Conservation (phyloP, 192 early-diverging fungal genomes). For the Mycoemilia scoparia region DNA sequence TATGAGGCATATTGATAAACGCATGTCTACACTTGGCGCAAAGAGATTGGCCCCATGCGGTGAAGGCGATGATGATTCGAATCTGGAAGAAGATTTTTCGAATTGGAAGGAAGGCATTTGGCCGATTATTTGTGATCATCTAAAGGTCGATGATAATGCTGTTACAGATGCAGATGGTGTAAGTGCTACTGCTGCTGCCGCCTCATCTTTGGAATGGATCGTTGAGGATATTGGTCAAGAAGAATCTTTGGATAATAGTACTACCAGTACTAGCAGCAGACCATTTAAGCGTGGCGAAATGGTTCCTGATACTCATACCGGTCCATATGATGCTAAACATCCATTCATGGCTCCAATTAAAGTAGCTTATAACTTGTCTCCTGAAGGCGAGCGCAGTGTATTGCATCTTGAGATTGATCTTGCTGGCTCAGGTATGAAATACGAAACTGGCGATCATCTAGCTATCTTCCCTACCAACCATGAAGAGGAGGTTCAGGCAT, state of each 20-base stretch:
- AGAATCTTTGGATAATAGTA: slow-evolving; percentile 39
- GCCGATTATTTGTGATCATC: slow-evolving; percentile 50
- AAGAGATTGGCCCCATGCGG: slow-evolving; percentile 56
- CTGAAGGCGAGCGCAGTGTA: slow-evolving; percentile 53
- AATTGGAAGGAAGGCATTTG: slow-evolving; percentile 84
- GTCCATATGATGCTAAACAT: slow-evolving; percentile 67
- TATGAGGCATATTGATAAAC: slow-evolving; percentile 44
- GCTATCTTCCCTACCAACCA: slow-evolving; percentile 82
- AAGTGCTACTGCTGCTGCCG: slow-evolving; percentile 11
- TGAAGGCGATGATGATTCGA: slow-evolving; percentile 94
- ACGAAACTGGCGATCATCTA: slow-evolving; percentile 88
- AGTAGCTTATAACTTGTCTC: slow-evolving; percentile 47
- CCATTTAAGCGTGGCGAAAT: slow-evolving; percentile 27
- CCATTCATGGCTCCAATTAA: slow-evolving; percentile 59
- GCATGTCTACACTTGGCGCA: slow-evolving; percentile 55
- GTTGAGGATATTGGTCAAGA: no score
- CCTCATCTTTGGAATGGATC: slow-evolving; percentile 32
- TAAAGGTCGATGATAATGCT: no score
- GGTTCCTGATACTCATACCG: slow-evolving; percentile 17
- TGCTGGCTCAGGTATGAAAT: slow-evolving; percentile 55
- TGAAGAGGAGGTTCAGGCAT: slow-evolving; percentile 48
- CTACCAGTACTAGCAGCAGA: slow-evolving; percentile 5
- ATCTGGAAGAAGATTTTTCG: slow-evolving; percentile 90
- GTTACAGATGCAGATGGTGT: no score
- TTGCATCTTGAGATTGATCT: slow-evolving; percentile 91